These are phyloP conservation scores for Pyracantha coccinea DNA, from an alignment of 331 rosid species.

Conservation along the genomic window DNA sequence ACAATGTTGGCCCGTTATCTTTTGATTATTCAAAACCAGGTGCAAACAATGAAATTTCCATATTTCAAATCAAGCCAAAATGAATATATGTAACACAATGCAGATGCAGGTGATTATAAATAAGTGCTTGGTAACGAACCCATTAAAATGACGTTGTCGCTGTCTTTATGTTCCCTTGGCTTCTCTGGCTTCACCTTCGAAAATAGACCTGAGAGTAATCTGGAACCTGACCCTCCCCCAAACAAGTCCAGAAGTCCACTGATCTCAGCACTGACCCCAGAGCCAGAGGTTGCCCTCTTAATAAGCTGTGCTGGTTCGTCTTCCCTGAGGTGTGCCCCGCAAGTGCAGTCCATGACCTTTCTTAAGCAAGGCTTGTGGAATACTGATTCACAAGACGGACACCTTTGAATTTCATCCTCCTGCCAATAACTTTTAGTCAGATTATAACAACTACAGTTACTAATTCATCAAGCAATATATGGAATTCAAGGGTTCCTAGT, in stretches of 20 bases:
- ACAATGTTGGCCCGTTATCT: conserved; percentile 2
- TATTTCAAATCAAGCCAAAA: conserved; percentile 15
- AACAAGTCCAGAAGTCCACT: conserved; percentile 40
- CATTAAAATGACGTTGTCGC: conserved; percentile 66
- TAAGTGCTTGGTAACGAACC: conserved; percentile 68
- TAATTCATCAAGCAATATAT: not conserved
- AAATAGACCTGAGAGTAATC: conserved; percentile 64
- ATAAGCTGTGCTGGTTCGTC: conserved; percentile 30
- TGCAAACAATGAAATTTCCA: conserved; percentile 6
- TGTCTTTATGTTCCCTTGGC: conserved; percentile 34
- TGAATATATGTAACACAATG: conserved; percentile 1
- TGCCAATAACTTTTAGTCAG: conserved; percentile 24
- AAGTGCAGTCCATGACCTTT: conserved; percentile 57
- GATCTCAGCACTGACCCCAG: conserved; percentile 24
- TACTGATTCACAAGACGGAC: conserved; percentile 53
- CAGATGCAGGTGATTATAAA: conserved; percentile 21
- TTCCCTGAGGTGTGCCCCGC: conserved; percentile 45
- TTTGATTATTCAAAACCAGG: conserved; percentile 23
- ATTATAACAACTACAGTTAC: not conserved
- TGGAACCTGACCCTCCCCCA: conserved; percentile 51
- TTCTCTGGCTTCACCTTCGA: conserved; percentile 36
- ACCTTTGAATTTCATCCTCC: conserved; percentile 71
- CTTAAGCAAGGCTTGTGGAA: conserved; percentile 74
- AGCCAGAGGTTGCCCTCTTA: conserved; percentile 22
- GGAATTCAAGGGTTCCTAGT: not conserved